These are phyloP conservation scores for Penicillium sclerotiorum DNA, from an alignment of 2,329 filamentous ascomycete genomes.

Conservation along the genomic window DNA sequence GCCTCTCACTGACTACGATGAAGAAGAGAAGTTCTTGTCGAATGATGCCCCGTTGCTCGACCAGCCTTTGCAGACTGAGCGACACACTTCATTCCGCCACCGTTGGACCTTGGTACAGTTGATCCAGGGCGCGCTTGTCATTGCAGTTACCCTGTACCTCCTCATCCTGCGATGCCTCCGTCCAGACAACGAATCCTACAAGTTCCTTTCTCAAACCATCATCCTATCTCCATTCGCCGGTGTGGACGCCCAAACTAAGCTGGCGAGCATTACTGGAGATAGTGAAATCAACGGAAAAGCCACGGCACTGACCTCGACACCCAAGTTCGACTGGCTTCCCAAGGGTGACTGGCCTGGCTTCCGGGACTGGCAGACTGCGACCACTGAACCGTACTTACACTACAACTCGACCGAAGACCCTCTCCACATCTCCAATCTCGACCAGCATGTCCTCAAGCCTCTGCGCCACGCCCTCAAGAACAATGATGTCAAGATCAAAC, in stretches of 20 bases:
- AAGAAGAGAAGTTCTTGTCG: constrained; percentile 13
- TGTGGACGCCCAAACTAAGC: constrained; percentile 14
- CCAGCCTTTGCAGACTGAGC: neutral
- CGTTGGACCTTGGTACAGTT: neutral
- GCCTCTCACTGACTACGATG: constrained; percentile 19
- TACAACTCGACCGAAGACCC: constrained; percentile 44
- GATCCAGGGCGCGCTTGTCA: constrained; percentile 20
- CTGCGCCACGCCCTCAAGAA: constrained; percentile 21
- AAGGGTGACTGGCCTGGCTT: constrained; percentile 20
- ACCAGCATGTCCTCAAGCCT: constrained; percentile 31
- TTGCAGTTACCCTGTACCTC: constrained; percentile 26
- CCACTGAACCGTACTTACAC: constrained; percentile 10
- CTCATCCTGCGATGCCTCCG: constrained; percentile 30
- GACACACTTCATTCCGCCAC: neutral
- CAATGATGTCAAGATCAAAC: constrained; percentile 40
- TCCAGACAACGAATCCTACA: constrained; percentile 25
- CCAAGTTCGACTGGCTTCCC: constrained; percentile 22
- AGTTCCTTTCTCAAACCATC: constrained; percentile 23
- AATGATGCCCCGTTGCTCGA: constrained; percentile 15
- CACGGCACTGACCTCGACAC: constrained; percentile 19
- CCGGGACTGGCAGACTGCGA: constrained; percentile 22
- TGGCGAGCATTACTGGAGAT: constrained; percentile 14
- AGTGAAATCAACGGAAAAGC: constrained; percentile 16
- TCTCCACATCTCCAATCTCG: constrained; percentile 44
- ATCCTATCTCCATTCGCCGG: constrained; percentile 20